These are phyloP conservation scores for Macrolepiota fuliginosa DNA, from an alignment of 768 basidiomycete species.

Conservation along the genomic window DNA sequence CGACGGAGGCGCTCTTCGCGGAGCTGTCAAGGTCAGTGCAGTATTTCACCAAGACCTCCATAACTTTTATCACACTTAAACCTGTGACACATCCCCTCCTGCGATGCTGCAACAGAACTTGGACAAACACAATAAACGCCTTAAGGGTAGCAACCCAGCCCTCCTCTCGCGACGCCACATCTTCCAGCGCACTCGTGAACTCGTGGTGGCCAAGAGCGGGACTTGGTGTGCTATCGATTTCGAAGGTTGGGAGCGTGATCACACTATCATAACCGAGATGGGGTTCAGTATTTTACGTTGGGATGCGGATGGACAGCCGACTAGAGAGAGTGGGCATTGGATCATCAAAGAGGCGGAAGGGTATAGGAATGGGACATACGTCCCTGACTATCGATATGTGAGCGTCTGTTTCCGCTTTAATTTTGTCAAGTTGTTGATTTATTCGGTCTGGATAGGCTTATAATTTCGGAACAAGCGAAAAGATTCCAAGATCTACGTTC, in stretches of 20 bases:
- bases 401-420: constrained; percentile 2
- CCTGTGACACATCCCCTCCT: neutral
- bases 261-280: constrained; percentile 74
- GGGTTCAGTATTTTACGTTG: constrained; percentile 70
- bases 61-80: neutral
- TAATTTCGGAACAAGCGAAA: constrained; percentile 61
- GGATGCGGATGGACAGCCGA: constrained; percentile 43
- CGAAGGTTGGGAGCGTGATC: constrained; percentile 81
- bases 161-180: constrained; percentile 54
- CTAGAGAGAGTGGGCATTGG: constrained; percentile 54
- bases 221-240: constrained; percentile 81
- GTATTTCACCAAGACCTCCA: neutral
- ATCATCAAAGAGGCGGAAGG: constrained; percentile 60
- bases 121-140: constrained; percentile 76
- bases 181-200: constrained; percentile 67
- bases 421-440: neutral
- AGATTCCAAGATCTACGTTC: constrained; percentile 48
- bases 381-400: constrained; percentile 62
- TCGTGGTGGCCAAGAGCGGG: constrained; percentile 63
- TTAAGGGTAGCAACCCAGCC: constrained; percentile 60
- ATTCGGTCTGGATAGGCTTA: constrained; percentile 45
- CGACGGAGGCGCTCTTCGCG: constrained; percentile 52
- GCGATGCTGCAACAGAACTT: constrained; percentile 47
- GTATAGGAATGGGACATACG: constrained; percentile 61
- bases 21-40: constrained; percentile 52